Percentiles rank a stretch among this genome's conserved stretches.
phyloP scores from a whole-genome alignment of 2,329 filamentous ascomycete genomes.

The Diaporthe longicolla region DNA sequence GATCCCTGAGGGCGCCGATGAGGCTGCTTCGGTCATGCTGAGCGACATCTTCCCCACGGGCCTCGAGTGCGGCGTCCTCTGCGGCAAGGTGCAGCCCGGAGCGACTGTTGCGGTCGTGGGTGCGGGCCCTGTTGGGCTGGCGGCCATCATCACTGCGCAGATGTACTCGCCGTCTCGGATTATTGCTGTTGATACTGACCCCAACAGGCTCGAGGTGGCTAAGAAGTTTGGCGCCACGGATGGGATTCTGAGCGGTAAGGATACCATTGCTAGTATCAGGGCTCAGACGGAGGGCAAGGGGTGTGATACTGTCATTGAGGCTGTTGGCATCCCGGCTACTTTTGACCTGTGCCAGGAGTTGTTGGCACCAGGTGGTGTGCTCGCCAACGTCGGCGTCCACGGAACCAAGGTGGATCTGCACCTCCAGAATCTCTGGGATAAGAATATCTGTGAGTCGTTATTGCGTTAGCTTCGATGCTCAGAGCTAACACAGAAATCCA shows the following conservation, averaged over 20 bases:
- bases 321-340: slow-evolving; percentile 67
- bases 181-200: slow-evolving; percentile 66
- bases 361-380: slow-evolving; percentile 65
- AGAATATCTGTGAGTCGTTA: slow-evolving; percentile 62
- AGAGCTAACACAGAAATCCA: slow-evolving; percentile 39
- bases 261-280: slow-evolving; percentile 56
- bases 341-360: slow-evolving; percentile 68
- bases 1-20: slow-evolving; percentile 58
- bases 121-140: slow-evolving; percentile 69
- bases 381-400: slow-evolving; percentile 73
- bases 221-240: slow-evolving; percentile 63
- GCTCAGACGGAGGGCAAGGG: slow-evolving; percentile 64
- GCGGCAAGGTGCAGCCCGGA: slow-evolving; percentile 65
- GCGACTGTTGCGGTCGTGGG: slow-evolving; percentile 68
- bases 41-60: slow-evolving; percentile 71
- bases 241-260: slow-evolving; percentile 49
- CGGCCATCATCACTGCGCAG: slow-evolving; percentile 66
- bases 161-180: slow-evolving; percentile 67
- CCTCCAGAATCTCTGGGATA: slow-evolving; percentile 67
- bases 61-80: slow-evolving; percentile 67
- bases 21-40: slow-evolving; percentile 62
- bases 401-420: slow-evolving; percentile 66
- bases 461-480: background rate
- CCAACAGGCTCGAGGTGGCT: slow-evolving; percentile 61
- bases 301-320: slow-evolving; percentile 71